Conservation (phyloP, 805 yeast species). For the Wickerhamomyces queroliae region DNA sequence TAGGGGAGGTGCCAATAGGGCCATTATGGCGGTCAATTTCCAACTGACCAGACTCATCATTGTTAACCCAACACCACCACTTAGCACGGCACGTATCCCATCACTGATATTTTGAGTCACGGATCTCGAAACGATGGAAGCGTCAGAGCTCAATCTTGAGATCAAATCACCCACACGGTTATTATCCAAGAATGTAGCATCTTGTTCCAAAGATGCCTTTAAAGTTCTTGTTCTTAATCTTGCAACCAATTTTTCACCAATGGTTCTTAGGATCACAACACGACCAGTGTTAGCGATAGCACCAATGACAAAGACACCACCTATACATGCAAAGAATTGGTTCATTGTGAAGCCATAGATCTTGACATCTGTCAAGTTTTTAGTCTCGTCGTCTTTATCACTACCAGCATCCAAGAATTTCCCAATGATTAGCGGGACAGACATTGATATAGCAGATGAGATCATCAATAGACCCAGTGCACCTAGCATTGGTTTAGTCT, state of each 20-base stretch:
- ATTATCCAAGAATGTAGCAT: constrained; percentile 82
- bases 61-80: constrained; percentile 80
- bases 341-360: constrained; percentile 55
- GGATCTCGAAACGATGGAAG: constrained; percentile 80
- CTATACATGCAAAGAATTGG: constrained; percentile 60
- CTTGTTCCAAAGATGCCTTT: constrained; percentile 74
- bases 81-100: constrained; percentile 79
- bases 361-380: constrained; percentile 22
- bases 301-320: constrained; percentile 62
- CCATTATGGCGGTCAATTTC: constrained; percentile 77
- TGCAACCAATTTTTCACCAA: constrained; percentile 86
- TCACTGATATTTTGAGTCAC: constrained; percentile 87
- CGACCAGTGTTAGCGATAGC: constrained; percentile 79
- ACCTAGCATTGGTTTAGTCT: constrained; percentile 43
- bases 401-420: constrained; percentile 62
- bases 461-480: constrained; percentile 63
- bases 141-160: constrained; percentile 81
- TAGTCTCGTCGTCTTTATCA: constrained; percentile 2
- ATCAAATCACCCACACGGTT: constrained; percentile 91
- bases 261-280: constrained; percentile 63
- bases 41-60: constrained; percentile 90
- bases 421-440: constrained; percentile 80
- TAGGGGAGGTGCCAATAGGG: constrained; percentile 77
- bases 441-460: constrained; percentile 76
- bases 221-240: constrained; percentile 73